Base-by-base conservation (phyloP, 2,329 filamentous ascomycete genomes). In the Tolypocladium pustulatum region DNA sequence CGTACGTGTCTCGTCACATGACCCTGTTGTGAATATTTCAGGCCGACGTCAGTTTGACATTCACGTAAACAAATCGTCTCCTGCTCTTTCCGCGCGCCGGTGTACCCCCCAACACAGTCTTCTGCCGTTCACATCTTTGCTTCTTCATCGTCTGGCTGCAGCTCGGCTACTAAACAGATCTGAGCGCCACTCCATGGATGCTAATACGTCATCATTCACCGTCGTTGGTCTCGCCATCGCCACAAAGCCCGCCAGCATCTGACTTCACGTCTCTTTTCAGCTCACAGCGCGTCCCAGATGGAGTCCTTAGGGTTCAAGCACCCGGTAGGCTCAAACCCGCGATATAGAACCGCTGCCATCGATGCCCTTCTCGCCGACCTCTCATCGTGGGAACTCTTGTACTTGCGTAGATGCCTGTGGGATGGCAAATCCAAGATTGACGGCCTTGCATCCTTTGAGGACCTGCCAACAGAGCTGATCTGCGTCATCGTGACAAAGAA, bases 401-500 rank as follows among this genome's bases (percentile, higher is more conserved):
- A 68, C 38, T 58, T 71, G n/a, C 63, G 67, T 9, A 43, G 59
- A 32, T 61, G 56, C 34, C 37, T 69, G 13, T 60, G 60, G 10
- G n/a, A 55, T 22, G 22, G 43, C 43, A 17, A 2, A 5, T 22
- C n/a, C n/a, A 27, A 17, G 22, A 6, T 27, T 7, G 1, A 59
- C 3, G 58, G 64, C n/a, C 58, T 72, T 1, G 59, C 68, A 4
- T 57, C 62, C n/a, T 55, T 72, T 0, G 51, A 62, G 2, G 62
- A 69, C 38, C 62, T 72, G 0, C 69, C 71, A 0, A 53, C 55
- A 5, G 71, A 72, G 54, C 54, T 72, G 12, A 40, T 72, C 15
- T 66, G 63, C 15, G 17, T 58, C 7, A 59, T 72, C 27, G 58
- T 64, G 15, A 57, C 57, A 0, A 57, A 65, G 17, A 15, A 51